Evolutionary conservation across 1,284 basidiomycete genomes (phyloP), one percentile per base, ranked within the genome.

Genomic region (Trichosporon coremiiforme): DNA sequence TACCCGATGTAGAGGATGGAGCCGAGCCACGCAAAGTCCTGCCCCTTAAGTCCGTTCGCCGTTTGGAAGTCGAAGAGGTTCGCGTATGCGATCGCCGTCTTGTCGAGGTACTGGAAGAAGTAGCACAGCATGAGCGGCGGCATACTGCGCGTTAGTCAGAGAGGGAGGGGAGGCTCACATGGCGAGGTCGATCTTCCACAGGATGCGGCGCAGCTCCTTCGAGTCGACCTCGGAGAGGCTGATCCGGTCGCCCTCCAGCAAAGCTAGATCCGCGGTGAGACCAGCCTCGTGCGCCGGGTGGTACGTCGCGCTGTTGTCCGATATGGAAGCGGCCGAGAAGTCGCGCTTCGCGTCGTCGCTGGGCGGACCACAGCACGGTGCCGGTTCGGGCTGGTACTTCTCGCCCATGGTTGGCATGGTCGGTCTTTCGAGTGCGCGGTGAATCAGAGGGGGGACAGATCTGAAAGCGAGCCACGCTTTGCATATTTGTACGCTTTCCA

Each of bases 81-180:
- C 4, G 76, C 73, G 64, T 76, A 78, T 12, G 75, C 73, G 20
- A 79, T 50, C 45, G 72, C 69, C 13, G 73, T 73, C 70, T 79
- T 79, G 71, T 79, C 78, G 38, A 78, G 74, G 67, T 79, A 77
- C 68, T 78, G 76, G 50, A 69, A 74, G 41, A 78, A 77, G 63
- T 71, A 73, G 67, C 53, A 57, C 22, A 57, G 53, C 53, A 57
- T 57, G 1, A 57, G 53, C 29, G 53, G 53, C 25, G 53, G 25
- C 53, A 57, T 57, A 25, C 53, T 57, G 53, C 12, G 2, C 13
- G 25, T 60, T 25, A 57, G 53, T 25, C 7, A 15, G 29, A 29
- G 22, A 29, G 25, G 50, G 8, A 53, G 29, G 53, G 10, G 12
- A 10, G 4, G 17, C 53, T 57, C 53, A 57, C 53, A 57, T 57